A percentile compares a stretch with the other conserved stretches of the same genome.
Conservation (phyloP, 805 yeast genomes). For the Middelhovenomyces tepae region DNA sequence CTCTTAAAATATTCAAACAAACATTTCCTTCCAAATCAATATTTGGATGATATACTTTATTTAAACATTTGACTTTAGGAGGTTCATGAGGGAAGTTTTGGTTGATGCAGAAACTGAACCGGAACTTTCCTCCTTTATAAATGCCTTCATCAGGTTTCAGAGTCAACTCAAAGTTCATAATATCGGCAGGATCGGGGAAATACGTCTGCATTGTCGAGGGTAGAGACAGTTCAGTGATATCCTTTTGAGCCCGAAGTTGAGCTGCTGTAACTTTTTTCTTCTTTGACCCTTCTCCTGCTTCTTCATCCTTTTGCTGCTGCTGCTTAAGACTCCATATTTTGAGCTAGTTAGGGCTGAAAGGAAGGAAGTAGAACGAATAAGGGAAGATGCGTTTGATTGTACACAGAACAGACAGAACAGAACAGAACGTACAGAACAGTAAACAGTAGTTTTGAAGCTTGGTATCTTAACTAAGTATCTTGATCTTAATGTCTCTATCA, state of each 20-base stretch:
- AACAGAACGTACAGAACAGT: too few species aligned
- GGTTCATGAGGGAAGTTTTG: constrained; percentile 86
- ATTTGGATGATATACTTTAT: constrained; percentile 85
- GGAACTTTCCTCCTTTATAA: constrained; percentile 60
- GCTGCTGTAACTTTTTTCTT: constrained; percentile 45
- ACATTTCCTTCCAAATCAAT: constrained; percentile 86
- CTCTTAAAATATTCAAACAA: constrained; percentile 82
- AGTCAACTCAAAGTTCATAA: constrained; percentile 51
- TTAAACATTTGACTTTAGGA: constrained; percentile 68
- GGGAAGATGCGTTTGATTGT: too few species aligned
- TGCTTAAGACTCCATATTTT: constrained; percentile 53
- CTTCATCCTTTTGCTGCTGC: constrained; percentile 41
- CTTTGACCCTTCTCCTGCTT: constrained; percentile 20
- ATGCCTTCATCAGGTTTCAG: constrained; percentile 66
- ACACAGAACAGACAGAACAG: too few species aligned
- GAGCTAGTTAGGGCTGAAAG: too few species aligned
- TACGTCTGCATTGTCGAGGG: constrained; percentile 47
- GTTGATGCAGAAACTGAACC: constrained; percentile 55
- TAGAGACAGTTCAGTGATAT: constrained; percentile 58
- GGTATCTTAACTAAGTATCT: too few species aligned
- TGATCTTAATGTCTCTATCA: too few species aligned
- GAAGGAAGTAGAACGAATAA: too few species aligned
- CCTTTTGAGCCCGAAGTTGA: constrained; percentile 64
- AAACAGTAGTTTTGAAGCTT: too few species aligned
- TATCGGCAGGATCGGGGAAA: constrained; percentile 45